Conservation (phyloP, 2,329 filamentous ascomycete genomes). For the Penicillium sp. region DNA sequence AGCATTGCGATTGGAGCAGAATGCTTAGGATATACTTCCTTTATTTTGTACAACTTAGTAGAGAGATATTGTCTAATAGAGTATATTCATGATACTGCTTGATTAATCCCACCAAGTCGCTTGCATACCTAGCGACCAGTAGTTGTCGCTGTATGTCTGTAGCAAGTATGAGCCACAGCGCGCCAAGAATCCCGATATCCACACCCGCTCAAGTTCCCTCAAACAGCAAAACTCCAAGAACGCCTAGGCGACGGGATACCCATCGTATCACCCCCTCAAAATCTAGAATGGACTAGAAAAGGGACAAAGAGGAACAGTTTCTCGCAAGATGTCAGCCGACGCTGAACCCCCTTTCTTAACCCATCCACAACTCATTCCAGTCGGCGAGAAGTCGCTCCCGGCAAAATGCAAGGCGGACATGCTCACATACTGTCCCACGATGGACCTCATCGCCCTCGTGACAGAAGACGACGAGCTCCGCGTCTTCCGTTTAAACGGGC, state of each 20-base stretch:
- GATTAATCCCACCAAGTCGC: neutral
- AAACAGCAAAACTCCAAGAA: slow-evolving; percentile 12
- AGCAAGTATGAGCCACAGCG: slow-evolving; percentile 13
- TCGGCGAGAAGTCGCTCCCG: slow-evolving; percentile 47
- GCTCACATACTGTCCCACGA: slow-evolving; percentile 78
- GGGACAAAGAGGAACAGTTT: slow-evolving; percentile 19
- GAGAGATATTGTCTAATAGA: slow-evolving; percentile 4
- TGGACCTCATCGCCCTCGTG: slow-evolving; percentile 79
- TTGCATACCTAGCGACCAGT: too few species aligned
- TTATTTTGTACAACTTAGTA: neutral
- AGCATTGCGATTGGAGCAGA: slow-evolving; percentile 11
- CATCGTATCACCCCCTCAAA: slow-evolving; percentile 3
- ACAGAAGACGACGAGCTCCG: slow-evolving; percentile 70
- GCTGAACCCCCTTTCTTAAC: slow-evolving; percentile 12
- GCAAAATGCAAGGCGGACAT: slow-evolving; percentile 52
- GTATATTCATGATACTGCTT: neutral
- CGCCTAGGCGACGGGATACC: neutral
- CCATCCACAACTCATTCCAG: slow-evolving; percentile 42
- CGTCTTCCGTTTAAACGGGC: slow-evolving; percentile 78
- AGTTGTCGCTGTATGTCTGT: neutral
- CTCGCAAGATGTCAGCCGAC: slow-evolving; percentile 30
- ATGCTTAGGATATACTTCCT: neutral
- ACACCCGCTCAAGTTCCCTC: slow-evolving; percentile 18
- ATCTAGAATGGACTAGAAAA: slow-evolving; percentile 32
- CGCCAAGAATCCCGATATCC: slow-evolving; percentile 24